A percentile compares a stretch with the other conserved stretches of the same genome.
These are phyloP conservation scores for Sphagnum magellanicum DNA, from an alignment of 228 moss, liverwort and hornwort genomes.

Conservation along the genomic window DNA sequence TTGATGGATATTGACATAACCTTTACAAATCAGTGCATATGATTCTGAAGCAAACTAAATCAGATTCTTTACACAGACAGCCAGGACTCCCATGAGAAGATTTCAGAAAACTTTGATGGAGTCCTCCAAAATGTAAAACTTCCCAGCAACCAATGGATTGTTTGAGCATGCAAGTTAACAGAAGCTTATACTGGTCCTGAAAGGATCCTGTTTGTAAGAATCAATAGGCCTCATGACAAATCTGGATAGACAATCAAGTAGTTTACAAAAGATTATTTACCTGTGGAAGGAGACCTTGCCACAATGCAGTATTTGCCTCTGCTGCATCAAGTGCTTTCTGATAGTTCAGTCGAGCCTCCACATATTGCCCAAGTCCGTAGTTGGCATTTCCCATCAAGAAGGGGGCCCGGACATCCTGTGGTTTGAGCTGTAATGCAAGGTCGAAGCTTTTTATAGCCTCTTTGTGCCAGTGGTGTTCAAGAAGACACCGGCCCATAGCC, in stretches of 20 bases:
- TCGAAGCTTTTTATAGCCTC: constrained; percentile 71
- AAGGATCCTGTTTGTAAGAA: too few relatives aligned
- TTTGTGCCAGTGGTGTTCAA: constrained; percentile 75
- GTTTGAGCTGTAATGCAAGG: constrained; percentile 61
- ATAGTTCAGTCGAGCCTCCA: constrained; percentile 62
- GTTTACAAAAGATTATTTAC: constrained; percentile 15
- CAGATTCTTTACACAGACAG: too few relatives aligned
- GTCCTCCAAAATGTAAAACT: background rate
- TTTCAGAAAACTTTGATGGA: background rate
- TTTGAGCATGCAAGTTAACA: too few relatives aligned
- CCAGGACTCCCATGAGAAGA: too few relatives aligned
- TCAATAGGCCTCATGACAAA: too few relatives aligned
- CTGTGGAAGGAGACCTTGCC: constrained; percentile 73
- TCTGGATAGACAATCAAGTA: too few relatives aligned
- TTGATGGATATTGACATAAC: too few relatives aligned
- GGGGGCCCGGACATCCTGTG: constrained; percentile 70
- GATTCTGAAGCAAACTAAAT: too few relatives aligned
- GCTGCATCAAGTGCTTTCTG: constrained; percentile 75
- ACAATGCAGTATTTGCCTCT: constrained; percentile 40
- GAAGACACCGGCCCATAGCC: constrained; percentile 84
- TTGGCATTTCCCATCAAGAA: constrained; percentile 85
- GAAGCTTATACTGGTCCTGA: too few relatives aligned
- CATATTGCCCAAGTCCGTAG: constrained; percentile 55
- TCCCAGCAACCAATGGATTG: too few relatives aligned
- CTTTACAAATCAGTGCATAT: too few relatives aligned